Percentiles rank a stretch among this genome's conserved stretches.
phyloP scores from a whole-genome alignment of 352 stramenopile genomes.

The Phytophthora sansomeana region DNA sequence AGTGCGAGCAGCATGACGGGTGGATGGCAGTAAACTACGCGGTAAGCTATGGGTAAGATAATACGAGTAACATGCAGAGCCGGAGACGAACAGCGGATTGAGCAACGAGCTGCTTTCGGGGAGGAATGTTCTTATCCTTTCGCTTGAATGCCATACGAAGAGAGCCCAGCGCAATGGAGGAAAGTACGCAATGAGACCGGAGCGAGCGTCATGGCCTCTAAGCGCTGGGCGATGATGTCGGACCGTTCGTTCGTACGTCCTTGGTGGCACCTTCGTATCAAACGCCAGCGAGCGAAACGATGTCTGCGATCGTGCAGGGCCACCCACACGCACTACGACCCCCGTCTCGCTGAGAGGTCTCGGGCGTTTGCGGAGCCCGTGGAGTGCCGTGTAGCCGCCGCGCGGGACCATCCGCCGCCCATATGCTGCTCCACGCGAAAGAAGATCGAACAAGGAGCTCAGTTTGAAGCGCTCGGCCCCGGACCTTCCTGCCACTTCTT shows the following conservation, averaged over 20 bases:
- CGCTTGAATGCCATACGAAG: neutral
- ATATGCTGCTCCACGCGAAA: conserved; percentile 23
- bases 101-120: conserved; percentile 26
- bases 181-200: too few relatives aligned
- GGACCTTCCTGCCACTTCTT: conserved; percentile 8
- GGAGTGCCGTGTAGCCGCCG: neutral
- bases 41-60: neutral
- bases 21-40: neutral
- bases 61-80: neutral
- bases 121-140: neutral
- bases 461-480: conserved; percentile 8
- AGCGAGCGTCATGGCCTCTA: too few relatives aligned
- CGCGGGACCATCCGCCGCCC: conserved; percentile 20
- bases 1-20: conserved; percentile 11
- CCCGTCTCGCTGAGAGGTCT: neutral
- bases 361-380: neutral
- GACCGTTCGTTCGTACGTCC: neutral
- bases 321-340: too few relatives aligned
- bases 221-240: too few relatives aligned
- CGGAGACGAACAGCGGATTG: conserved; percentile 17
- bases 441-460: conserved; percentile 32
- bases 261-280: neutral
- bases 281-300: neutral
- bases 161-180: neutral
- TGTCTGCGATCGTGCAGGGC: neutral